These are phyloP conservation scores for Puccinia hordei DNA, from an alignment of 1,284 basidiomycete genomes.

Conservation along the genomic window DNA sequence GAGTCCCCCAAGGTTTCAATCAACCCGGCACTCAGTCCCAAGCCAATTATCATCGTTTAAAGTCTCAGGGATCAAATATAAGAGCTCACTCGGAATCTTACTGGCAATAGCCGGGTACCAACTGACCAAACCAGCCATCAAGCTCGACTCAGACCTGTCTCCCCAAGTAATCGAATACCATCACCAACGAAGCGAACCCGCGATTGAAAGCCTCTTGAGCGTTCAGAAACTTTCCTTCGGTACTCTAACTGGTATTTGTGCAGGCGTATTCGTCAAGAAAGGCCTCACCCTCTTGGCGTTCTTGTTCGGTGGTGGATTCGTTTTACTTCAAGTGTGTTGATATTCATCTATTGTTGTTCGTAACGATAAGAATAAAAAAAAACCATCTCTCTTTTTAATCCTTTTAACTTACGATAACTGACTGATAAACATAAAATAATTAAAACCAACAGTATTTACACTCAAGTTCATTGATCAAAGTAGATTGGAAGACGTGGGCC, in stretches of 20 bases:
- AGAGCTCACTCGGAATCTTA: neutral
- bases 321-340: conserved; percentile 45
- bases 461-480: conserved; percentile 26
- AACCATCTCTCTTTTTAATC: neutral
- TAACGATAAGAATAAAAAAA: neutral
- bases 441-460: conserved; percentile 34
- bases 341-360: neutral
- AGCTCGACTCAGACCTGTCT: neutral
- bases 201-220: conserved; percentile 17
- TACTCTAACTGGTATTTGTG: conserved; percentile 37
- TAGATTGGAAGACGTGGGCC: conserved; percentile 36
- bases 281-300: conserved; percentile 33
- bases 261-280: conserved; percentile 47
- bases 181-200: neutral
- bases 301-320: conserved; percentile 36
- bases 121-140: neutral
- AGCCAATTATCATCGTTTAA: neutral
- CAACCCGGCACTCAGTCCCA: neutral
- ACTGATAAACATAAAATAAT: neutral
- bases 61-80: neutral
- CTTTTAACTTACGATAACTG: neutral
- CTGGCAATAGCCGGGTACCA: neutral
- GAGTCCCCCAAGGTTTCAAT: too few relatives aligned
- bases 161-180: neutral
- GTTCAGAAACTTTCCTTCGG: conserved; percentile 46